Base-by-base conservation (phyloP, 2,329 filamentous ascomycete species). In the Plectosphaerella plurivora region DNA sequence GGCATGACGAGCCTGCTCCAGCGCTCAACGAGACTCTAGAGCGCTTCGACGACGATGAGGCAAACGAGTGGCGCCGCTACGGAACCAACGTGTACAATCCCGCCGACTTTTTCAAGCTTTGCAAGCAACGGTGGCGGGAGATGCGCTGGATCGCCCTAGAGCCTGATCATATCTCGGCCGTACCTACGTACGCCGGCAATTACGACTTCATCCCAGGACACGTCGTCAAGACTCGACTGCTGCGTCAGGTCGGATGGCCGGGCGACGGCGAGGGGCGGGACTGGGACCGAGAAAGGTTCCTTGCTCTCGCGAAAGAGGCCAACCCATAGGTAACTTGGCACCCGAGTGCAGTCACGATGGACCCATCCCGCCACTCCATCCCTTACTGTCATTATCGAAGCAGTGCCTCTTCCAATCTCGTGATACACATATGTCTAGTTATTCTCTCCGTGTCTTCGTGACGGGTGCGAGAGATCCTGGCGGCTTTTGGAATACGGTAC, bases 211-310 rank as follows among this genome's bases (percentile, higher is more conserved):
- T 33, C 4, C 28, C 28, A 33, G 50, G 33, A 10, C 53, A 55
- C 10, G 50, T 36, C 5, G 49, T 37, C 12, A n/a, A 50, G 5
- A 53, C 53, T 12, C 49, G 47, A 47, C 51, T 42, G 51, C 53
- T 57, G 48, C 47, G 25, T 28, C 49, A 49, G 49, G 54, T 49
- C 18, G 56, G 56, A 11, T 56, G 54, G 51, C 56, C 54, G n/a
- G 54, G 51, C 9, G 44, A 55, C 14, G 56, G 54, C 3, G 47
- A 55, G 20, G 54, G 50, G 1, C 47, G 42, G 6, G 49, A 35
- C 37, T 54, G 46, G 52, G 49, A 57, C 46, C 50, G 51, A 33
- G 28, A 33, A 8, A 33, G 28, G 28, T 33, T 33, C 28, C 28
- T 33, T 33, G 28, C 28, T 12, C 28, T 33, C 28, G 28, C 11